Base-by-base conservation (phyloP, 768 basidiomycete species). In the Crepidotus variabilis region DNA sequence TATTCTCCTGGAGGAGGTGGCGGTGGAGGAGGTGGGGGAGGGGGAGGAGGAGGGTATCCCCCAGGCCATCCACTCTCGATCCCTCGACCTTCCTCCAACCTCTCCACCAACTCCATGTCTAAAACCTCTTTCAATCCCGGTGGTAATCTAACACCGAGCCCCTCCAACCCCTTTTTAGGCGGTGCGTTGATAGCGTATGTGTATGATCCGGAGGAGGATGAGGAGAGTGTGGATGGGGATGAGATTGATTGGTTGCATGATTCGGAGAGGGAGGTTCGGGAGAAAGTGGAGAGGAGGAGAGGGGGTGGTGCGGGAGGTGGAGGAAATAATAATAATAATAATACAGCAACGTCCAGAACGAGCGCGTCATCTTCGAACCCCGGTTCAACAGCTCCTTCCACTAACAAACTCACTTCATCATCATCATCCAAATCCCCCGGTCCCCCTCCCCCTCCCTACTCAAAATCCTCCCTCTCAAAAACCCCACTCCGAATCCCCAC, bases 181-280 rank as follows among this genome's bases (percentile, higher is more conserved):
- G 72, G 72, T 21, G 71, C 28, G 8, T 8, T 89, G 47, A 69
- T 88, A 1, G 79, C 87, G 4, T 89, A 87, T 61, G 83, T 78
- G 7, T 87, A 83, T 62, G 85, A 89, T 62, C 87, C 86, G 13
- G 66, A 67, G 23, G 51, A 55, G 0, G 66, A 65, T 18, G 66
- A 63, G 21, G 59, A 63, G 20, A 57, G 60, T 22, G 58, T 61
- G 33, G 60, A 65, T 34, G 59, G 56, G 14, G 64, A 65, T 48
- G 62, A 52, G 51, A 51, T 55, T 16, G 58, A 59, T 51, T 59
- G 58, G 58, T 55, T 59, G 11, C 43, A 67, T 47, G 57, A 58
- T 1, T 61, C 59, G 7, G 66, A 63, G 8, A 60, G 59, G 11
- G 61, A 55, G 32, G 54, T 60, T 39, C 3, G 28, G 21, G 59